Base-by-base conservation (phyloP, 805 yeast species). In the Candida qinlingensis region DNA sequence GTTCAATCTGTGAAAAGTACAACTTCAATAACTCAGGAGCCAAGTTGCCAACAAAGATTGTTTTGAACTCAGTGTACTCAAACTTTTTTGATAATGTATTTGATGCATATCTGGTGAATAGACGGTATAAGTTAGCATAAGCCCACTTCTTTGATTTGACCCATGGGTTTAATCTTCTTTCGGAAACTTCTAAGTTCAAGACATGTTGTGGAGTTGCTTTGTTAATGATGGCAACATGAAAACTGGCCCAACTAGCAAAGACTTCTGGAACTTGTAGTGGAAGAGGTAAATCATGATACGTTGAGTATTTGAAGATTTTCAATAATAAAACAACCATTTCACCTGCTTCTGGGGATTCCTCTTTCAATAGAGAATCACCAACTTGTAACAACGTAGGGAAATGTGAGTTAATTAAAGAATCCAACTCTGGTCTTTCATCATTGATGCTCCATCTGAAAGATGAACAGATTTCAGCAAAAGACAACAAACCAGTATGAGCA, bases 71-170 rank as follows among this genome's bases (percentile, higher is more conserved):
- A n/a, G 70, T 73, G 59, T 87, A 87, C 26, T 72, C 70, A 57
- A 73, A 79, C 53, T 76, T 80, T 49, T 61, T 70, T 45, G 70
- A 64, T 19, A 71, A 54, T 2, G 72, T 67, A 26, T 66, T 65
- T 0, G 87, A 76, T 1, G 85, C 88, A 61, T 85, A 90, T 57
- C 92, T 75, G 46, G 75, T 76, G 58, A 87, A 87, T 4, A 90
- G 63, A 55, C 95, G 77, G 55, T 75, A 77, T 38, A 91, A 63
- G 63, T 87, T 89, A 27, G 88, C 89, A 60, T 81, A 82, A 1
- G 95, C 80, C 97, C 98, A 92, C 65, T 92, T 94, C 69, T 77
- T 91, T 56, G 81, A 78, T 67, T 81, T 92, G 61, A 72, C 83
- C 85, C 85, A 86, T 43, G 80, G 83, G 56, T 77, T 71, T 25